Base-by-base conservation (phyloP, 768 basidiomycete species). In the Guyanaporus albipodus region DNA sequence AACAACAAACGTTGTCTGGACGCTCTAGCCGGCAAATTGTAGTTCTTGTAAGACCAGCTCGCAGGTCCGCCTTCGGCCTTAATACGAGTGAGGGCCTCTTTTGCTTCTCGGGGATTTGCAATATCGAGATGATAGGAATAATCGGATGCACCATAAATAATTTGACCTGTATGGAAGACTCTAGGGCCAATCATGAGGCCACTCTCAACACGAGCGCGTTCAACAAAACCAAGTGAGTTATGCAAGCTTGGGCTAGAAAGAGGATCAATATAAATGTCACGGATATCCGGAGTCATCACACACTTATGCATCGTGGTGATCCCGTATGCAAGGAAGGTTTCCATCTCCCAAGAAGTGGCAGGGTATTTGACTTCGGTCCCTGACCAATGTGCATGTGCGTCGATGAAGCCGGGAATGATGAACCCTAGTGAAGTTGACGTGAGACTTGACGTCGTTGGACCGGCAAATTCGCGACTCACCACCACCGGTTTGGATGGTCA, bases 241-340 rank as follows among this genome's bases (percentile, higher is more conserved):
- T 76, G 72, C 40, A 78, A 70, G 53, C 83, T 87, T 2, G 85
- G 85, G 54, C 85, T 87, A 40, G 19, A 34, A 50, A 17, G 2
- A 38, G 17, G 1, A 26, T 15, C 50, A n/a, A n/a, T n/a, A n/a
- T n/a, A n/a, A n/a, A n/a, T n/a, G n/a, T 33, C 44, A 44, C 15
- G 8, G 4, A 17, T 9, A 32, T 9, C 8, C 21, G 15, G 27
- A 4, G 8, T 6, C 22, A 31, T 28, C 42, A 65, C 73, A 46
- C 50, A 87, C 85, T 87, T 88, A 70, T 87, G 86, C 47, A 87
- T 54, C 2, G 85, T 87, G 1, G 86, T 87, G 4, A 87, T 76
- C 18, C 86, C 86, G 54, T 85, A 87, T 0, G 85, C 82, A 24
- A 88, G 72, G 76, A 87, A 86, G 0, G 83, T 78, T 58, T 83